Evolutionary conservation across 352 stramenopile genomes (phyloP).

Genomic region (Albugo laibachii): DNA sequence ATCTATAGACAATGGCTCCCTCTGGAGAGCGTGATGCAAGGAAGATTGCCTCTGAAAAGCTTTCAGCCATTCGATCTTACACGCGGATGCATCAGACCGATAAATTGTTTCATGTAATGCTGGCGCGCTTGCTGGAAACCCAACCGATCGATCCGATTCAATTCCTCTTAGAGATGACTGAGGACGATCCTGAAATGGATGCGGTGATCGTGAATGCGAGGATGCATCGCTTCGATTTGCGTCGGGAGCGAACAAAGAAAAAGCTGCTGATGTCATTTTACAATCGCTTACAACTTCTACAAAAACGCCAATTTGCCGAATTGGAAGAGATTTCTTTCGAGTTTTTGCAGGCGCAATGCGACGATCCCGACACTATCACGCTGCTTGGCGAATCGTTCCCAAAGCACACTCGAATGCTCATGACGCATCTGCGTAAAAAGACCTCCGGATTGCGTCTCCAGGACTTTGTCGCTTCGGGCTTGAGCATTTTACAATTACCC

Average conservation of each 20-base stretch:
- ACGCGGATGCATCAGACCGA: conserved; percentile 32
- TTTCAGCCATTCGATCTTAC: conserved; percentile 40
- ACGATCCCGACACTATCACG: no score
- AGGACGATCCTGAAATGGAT: conserved; percentile 29
- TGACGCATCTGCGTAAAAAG: no score
- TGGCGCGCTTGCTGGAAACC: conserved; percentile 29
- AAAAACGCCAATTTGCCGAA: conserved; percentile 1
- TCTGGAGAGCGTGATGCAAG: no score
- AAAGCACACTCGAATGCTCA: no score
- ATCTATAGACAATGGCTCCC: no score
- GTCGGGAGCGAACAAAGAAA: conserved; percentile 41
- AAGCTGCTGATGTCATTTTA: conserved; percentile 23
- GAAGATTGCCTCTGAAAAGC: no score
- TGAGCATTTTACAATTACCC: no score
- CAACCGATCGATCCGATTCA: conserved; percentile 46
- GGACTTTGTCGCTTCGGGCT: no score
- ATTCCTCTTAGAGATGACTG: conserved; percentile 36
- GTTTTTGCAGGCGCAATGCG: no score
- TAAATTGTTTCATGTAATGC: conserved; percentile 36
- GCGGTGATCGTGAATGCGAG: conserved; percentile 20
- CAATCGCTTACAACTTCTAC: conserved; percentile 28
- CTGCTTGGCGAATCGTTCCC: no score
- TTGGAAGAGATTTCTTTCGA: no score
- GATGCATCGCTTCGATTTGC: conserved; percentile 29
- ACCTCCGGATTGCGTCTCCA: no score